Percentiles rank a stretch among this genome's conserved stretches.
phyloP scores from a whole-genome alignment of 345 rosid genomes.

The Cochlearia excelsa region DNA sequence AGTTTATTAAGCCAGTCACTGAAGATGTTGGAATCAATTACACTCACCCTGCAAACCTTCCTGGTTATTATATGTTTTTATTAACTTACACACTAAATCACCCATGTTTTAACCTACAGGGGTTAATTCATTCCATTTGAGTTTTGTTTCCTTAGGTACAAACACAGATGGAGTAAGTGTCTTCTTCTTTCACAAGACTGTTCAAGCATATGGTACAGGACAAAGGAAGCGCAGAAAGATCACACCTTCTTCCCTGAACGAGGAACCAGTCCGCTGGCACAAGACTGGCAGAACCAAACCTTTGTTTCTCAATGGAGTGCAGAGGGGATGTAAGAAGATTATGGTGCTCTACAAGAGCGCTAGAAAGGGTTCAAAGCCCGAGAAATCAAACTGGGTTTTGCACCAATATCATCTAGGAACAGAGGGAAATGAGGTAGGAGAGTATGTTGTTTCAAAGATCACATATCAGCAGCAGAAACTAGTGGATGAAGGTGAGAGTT shows the following conservation, averaged over 20 bases:
- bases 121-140: slow-evolving; percentile 10
- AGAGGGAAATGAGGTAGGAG: slow-evolving; percentile 70
- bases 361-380: slow-evolving; percentile 64
- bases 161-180: slow-evolving; percentile 76
- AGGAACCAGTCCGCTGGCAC: slow-evolving; percentile 89
- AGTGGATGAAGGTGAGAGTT: slow-evolving; percentile 44
- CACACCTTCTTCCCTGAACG: slow-evolving; percentile 41
- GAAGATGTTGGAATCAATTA: slow-evolving; percentile 75
- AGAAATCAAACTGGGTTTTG: slow-evolving; percentile 81
- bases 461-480: slow-evolving; percentile 59
- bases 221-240: slow-evolving; percentile 89
- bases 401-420: slow-evolving; percentile 88
- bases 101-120: background rate
- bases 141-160: slow-evolving; percentile 50
- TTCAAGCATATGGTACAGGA: slow-evolving; percentile 88
- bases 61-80: slow-evolving; percentile 43
- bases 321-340: slow-evolving; percentile 77
- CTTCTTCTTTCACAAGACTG: slow-evolving; percentile 74
- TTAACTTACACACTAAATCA: no score
- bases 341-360: slow-evolving; percentile 86
- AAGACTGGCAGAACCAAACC: slow-evolving; percentile 88
- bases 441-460: slow-evolving; percentile 74
- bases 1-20: slow-evolving; percentile 62
- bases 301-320: slow-evolving; percentile 57
- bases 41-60: slow-evolving; percentile 90